Evolutionary conservation across 805 yeast species (phyloP), one percentile per base, ranked within the genome.

Genomic region (Komagataella kurtzmanii): DNA sequence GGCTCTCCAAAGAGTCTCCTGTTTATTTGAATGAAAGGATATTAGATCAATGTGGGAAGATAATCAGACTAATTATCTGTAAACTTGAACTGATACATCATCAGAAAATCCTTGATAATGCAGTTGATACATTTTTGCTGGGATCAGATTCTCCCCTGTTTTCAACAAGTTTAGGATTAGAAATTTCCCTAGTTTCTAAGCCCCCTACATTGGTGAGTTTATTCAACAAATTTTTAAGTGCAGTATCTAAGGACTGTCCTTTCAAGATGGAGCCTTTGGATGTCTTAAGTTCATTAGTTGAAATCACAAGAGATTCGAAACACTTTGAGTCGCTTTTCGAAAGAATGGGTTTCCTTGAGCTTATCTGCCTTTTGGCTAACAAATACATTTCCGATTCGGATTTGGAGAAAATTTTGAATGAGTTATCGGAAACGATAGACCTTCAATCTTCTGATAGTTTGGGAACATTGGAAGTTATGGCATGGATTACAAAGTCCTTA

Each of bases 401-500:
- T 17, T 44, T 21, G 50, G 45, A 5, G 47, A 44, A n/a, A 50
- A 46, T 17, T 12, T 17, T n/a, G 18, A 24, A n/a, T 14, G 30
- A 30, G 3, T 3, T 30, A 5, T 10, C 10, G 40, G 40, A 30
- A 30, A 30, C 40, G 14, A 10, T 30, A 30, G 40, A 30, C n/a
- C 40, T 30, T 4, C 40, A 30, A 14, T 30, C 40, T 8, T 30
- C 40, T 30, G 40, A 30, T 10, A 30, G 40, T 30, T 4, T 10
- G 5, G 19, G 18, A n/a, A 30, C 24, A 10, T 12, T 40, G 24
- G 51, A 46, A 40, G 24, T 49, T 24, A 63, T 73, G 8, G 68
- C 83, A 2, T 89, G 96, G 96, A 64, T 82, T 6, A 67, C 81
- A 18, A 89, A 88, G 63, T 90, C 86, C 0, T 69, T 86, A 49